Conservation (phyloP, 495 filamentous ascomycete species). For the Aspergillus homomorphus region DNA sequence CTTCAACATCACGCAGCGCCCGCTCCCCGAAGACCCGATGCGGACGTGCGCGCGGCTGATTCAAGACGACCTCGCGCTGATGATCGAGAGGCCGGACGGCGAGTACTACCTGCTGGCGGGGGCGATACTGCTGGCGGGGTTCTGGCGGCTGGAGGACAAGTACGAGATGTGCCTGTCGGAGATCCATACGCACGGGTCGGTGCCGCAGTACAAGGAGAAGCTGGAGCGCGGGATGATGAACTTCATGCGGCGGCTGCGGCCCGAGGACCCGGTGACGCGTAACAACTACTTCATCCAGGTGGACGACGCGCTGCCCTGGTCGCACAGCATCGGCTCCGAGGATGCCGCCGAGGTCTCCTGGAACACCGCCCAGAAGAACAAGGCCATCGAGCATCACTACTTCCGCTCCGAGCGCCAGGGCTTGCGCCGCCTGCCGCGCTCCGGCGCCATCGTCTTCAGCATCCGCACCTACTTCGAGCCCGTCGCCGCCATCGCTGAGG, state of each 20-base stretch:
- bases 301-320: conserved; percentile 70
- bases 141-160: conserved; percentile 85
- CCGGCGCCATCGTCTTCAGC: conserved; percentile 76
- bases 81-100: conserved; percentile 76
- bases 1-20: conserved; percentile 66
- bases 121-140: conserved; percentile 75
- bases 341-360: conserved; percentile 64
- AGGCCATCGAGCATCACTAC: conserved; percentile 69
- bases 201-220: conserved; percentile 74
- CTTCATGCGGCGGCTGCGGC: conserved; percentile 66
- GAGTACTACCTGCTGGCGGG: conserved; percentile 85
- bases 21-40: conserved; percentile 80
- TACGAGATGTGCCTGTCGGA: conserved; percentile 78
- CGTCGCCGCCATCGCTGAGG: conserved; percentile 60
- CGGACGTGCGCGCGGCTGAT: conserved; percentile 66
- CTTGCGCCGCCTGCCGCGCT: conserved; percentile 66
- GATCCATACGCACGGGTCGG: conserved; percentile 79
- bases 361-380: conserved; percentile 75
- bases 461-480: conserved; percentile 79
- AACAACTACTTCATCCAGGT: conserved; percentile 80
- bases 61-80: conserved; percentile 85
- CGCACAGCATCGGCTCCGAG: conserved; percentile 70
- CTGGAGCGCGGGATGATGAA: conserved; percentile 82
- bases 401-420: conserved; percentile 81
- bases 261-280: conserved; percentile 62